phyloP scores from a whole-genome alignment of 2,329 filamentous ascomycete genomes.

The Colletotrichum cuscutae region DNA sequence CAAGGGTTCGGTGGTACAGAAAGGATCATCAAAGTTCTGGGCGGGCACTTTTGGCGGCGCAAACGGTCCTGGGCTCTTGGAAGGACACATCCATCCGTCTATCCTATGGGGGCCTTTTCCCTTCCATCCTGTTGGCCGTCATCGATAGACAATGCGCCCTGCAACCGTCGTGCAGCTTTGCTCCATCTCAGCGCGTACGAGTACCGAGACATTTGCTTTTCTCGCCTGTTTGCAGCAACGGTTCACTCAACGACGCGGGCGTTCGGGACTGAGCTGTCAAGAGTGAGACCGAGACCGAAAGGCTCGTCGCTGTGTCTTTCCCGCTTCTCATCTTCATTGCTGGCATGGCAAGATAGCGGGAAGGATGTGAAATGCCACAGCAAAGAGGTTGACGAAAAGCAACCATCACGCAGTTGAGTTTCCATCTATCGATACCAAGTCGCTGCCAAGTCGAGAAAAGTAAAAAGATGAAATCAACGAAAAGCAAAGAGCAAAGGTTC shows the following conservation, averaged over 20 bases:
- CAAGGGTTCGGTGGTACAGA: neutral
- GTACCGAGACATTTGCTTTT: constrained; percentile 3
- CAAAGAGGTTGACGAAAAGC: too few relatives aligned
- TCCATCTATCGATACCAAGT: neutral
- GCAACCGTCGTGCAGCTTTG: neutral
- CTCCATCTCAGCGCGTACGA: neutral
- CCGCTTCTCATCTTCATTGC: neutral
- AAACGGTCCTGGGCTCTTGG: neutral
- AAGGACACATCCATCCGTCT: too few relatives aligned
- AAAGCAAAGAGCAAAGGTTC: neutral
- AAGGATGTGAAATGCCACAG: neutral
- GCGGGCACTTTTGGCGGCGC: constrained; percentile 1
- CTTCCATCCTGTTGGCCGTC: neutral
- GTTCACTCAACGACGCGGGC: neutral
- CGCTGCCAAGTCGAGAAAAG: neutral
- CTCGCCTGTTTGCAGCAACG: neutral
- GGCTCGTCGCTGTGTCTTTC: neutral
- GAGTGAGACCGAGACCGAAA: neutral
- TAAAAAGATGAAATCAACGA: neutral
- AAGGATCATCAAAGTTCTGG: neutral
- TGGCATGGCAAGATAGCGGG: neutral
- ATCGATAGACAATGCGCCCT: neutral
- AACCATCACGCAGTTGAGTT: neutral
- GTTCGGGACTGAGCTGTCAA: neutral
- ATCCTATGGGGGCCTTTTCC: neutral